These are phyloP conservation scores for Plasmodium adleri DNA, from an alignment of 169 alveolate species.

Conservation along the genomic window DNA sequence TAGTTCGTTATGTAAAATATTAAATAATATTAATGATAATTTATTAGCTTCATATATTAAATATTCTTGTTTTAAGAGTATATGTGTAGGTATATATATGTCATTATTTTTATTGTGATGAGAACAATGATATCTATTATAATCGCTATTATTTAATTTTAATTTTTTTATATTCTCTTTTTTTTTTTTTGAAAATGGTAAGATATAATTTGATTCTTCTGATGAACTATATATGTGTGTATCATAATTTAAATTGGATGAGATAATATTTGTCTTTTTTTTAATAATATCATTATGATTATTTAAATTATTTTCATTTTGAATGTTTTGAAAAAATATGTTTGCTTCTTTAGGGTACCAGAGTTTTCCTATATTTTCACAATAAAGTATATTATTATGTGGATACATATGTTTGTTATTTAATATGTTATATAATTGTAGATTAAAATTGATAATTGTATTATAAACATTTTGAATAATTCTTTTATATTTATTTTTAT, in stretches of 20 bases:
- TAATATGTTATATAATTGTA: too few species aligned
- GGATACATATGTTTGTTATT: too few species aligned
- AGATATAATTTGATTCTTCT: background rate
- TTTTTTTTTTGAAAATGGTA: background rate
- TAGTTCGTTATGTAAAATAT: slow-evolving; percentile 44
- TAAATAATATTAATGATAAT: slow-evolving; percentile 51
- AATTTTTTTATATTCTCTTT: slow-evolving; percentile 13
- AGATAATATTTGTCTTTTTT: background rate
- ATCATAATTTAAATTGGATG: too few species aligned
- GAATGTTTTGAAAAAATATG: background rate
- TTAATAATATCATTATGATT: background rate
- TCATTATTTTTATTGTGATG: slow-evolving; percentile 30
- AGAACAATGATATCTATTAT: slow-evolving; percentile 30
- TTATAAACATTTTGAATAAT: too few species aligned
- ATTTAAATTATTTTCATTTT: background rate
- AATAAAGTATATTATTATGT: too few species aligned
- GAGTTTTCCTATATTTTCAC: too few species aligned
- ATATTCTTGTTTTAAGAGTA: slow-evolving; percentile 66
- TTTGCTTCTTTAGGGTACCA: too few species aligned
- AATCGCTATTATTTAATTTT: slow-evolving; percentile 49
- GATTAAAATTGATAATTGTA: too few species aligned
- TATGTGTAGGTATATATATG: slow-evolving; percentile 71
- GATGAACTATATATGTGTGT: background rate
- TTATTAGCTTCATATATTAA: slow-evolving; percentile 70
- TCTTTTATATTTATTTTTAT: too few species aligned